These are phyloP conservation scores for Casaregolazyma lundiana DNA, from an alignment of 1,139 yeast genomes.

Conservation along the genomic window DNA sequence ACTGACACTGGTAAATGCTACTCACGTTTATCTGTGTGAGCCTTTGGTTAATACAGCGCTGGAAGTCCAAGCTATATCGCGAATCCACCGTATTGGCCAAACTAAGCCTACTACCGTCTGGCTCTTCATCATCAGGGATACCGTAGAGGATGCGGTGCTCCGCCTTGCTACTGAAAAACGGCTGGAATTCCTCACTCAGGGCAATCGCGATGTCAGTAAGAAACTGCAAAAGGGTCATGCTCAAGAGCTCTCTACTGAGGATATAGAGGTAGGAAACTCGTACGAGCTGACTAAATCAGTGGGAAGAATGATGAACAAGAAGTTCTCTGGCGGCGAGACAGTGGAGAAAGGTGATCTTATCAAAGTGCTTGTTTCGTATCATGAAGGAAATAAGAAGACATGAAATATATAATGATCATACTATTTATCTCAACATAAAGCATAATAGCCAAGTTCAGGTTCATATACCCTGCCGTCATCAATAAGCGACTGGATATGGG, in stretches of 20 bases:
- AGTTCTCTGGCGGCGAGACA: slow-evolving; percentile 28
- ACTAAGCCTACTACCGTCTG: slow-evolving; percentile 74
- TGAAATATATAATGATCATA: slow-evolving; percentile 1
- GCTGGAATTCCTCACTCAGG: slow-evolving; percentile 19
- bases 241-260: slow-evolving; percentile 15
- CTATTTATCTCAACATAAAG: background rate
- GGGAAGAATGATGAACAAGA: slow-evolving; percentile 37
- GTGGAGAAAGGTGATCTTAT: slow-evolving; percentile 24
- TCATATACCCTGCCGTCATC: slow-evolving; percentile 7
- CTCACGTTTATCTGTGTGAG: slow-evolving; percentile 84
- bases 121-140: slow-evolving; percentile 78
- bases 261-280: slow-evolving; percentile 29
- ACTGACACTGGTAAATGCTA: slow-evolving; percentile 81
- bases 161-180: slow-evolving; percentile 31
- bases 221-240: slow-evolving; percentile 11
- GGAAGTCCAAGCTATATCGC: slow-evolving; percentile 85
- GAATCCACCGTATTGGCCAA: slow-evolving; percentile 93
- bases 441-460: slow-evolving; percentile 3
- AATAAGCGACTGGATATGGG: slow-evolving; percentile 18
- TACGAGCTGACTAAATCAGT: slow-evolving; percentile 39
- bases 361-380: slow-evolving; percentile 19
- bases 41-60: slow-evolving; percentile 86
- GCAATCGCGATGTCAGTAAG: slow-evolving; percentile 10
- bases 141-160: slow-evolving; percentile 88
- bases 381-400: slow-evolving; percentile 1